Evolutionary conservation across 2,329 filamentous ascomycete genomes (phyloP), one percentile per base, ranked within the genome.

Genomic region (Dactylellina sp.): DNA sequence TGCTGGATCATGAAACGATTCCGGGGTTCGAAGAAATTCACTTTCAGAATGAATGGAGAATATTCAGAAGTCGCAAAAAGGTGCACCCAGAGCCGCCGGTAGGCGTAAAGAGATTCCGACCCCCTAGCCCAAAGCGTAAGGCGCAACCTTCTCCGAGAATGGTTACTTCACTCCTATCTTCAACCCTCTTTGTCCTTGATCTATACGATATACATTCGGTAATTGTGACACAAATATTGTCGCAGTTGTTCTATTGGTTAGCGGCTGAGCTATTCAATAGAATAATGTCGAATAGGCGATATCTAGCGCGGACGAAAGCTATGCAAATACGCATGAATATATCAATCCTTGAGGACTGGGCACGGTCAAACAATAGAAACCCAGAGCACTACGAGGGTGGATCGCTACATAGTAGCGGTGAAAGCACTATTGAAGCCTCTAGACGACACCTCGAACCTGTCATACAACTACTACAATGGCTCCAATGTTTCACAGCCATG

Each of bases 261-360:
- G 91, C 93, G 5, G 92, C 94, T 0, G 95, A 99, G 82, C 87
- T 98, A 7, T 99, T 99, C 84, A 99, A 99, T 81, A 90, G 94
- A 70, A 91, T 99, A 81, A 97, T 99, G 91, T 94, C 91, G 28
- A 97, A 96, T 79, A 88, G 92, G 76, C 93, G 94, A 80, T 99
- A 97, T 79, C 85, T 99, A 7, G 94, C 95, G 4, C 87, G 95
- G 60, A 99, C 95, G 16, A 99, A 99, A 81, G 95, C 95, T 2
- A 99, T 99, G 95, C 95, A 99, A 81, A 98, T 99, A 78, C 91
- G 95, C 77, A 98, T 99, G 93, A 99, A 99, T 80, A 89, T 99
- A 5, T 98, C 95, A 0, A 90, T 89, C 6, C 84, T 99, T 18
- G 95, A 99, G 81, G 95, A 99, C 79, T 99, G 95, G 95, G 94